Evolutionary conservation across 106 monocot genomes (phyloP).

Genomic region (Allium fistulosum): DNA sequence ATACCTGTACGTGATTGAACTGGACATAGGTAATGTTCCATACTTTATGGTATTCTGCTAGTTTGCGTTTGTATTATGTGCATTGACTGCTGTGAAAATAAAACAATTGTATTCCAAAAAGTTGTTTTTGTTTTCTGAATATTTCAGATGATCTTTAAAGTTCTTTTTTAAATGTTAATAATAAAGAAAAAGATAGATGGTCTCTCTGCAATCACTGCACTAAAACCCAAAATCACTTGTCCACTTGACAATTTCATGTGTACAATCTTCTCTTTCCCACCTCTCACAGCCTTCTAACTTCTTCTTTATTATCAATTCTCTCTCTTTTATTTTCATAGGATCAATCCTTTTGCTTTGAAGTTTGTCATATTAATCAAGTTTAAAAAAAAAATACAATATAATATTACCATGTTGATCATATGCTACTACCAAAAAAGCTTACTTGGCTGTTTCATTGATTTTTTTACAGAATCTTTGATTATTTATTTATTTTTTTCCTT

Average conservation of each 20-base stretch:
- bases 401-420: no score
- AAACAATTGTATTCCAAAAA: background rate
- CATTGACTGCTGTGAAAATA: slow-evolving; percentile 5
- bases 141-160: slow-evolving; percentile 9
- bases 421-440: no score
- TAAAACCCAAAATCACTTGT: background rate
- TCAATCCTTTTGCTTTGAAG: background rate
- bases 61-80: background rate
- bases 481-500: no score
- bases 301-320: slow-evolving; percentile 2
- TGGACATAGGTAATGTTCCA: slow-evolving; percentile 1
- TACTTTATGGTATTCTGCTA: background rate
- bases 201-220: slow-evolving; percentile 7
- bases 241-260: slow-evolving; percentile 18
- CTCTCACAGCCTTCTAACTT: background rate
- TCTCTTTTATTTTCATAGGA: background rate
- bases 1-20: slow-evolving; percentile 31
- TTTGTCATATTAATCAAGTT: background rate
- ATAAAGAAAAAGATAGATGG: background rate
- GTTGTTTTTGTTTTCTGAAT: no score
- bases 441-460: no score
- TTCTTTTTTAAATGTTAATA: background rate
- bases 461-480: no score
- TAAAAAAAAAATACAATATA: no score
- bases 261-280: background rate